These are phyloP conservation scores for Ensete ventricosum DNA, from an alignment of 176 grass and related monocot species.

Conservation along the genomic window DNA sequence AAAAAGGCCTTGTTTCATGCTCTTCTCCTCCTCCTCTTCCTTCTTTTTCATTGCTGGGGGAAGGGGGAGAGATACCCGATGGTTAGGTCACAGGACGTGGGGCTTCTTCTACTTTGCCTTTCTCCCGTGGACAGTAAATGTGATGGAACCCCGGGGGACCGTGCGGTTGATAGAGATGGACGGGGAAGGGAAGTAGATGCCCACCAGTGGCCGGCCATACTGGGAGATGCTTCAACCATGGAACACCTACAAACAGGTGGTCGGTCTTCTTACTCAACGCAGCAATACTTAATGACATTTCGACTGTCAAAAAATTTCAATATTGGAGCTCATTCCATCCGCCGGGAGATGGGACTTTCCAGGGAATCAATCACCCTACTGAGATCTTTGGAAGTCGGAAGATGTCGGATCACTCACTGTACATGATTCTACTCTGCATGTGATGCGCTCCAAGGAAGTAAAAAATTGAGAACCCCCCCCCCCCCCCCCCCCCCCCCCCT, in stretches of 20 bases:
- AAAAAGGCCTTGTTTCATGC: neutral
- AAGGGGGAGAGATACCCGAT: neutral
- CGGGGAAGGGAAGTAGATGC: neutral
- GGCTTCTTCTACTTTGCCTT: constrained; percentile 1
- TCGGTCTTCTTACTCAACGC: too few relatives aligned
- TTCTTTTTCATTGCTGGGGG: neutral
- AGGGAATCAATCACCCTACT: too few relatives aligned
- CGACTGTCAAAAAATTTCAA: too few relatives aligned
- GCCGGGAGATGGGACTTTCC: too few relatives aligned
- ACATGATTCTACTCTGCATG: neutral
- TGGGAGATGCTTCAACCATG: neutral
- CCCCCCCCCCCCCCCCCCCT: too few relatives aligned
- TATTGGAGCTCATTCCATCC: too few relatives aligned
- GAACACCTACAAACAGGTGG: neutral
- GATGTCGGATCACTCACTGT: neutral
- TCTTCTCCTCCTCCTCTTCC: neutral
- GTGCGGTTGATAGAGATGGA: neutral
- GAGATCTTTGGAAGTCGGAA: neutral
- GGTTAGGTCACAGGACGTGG: neutral
- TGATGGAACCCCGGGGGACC: neutral
- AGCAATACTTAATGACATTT: too few relatives aligned
- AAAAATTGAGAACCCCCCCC: too few relatives aligned
- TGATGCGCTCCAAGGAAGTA: neutral
- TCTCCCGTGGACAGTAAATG: neutral
- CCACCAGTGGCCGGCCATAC: neutral